These are phyloP conservation scores for Mycena amicta DNA, from an alignment of 768 basidiomycete species.

Conservation along the genomic window DNA sequence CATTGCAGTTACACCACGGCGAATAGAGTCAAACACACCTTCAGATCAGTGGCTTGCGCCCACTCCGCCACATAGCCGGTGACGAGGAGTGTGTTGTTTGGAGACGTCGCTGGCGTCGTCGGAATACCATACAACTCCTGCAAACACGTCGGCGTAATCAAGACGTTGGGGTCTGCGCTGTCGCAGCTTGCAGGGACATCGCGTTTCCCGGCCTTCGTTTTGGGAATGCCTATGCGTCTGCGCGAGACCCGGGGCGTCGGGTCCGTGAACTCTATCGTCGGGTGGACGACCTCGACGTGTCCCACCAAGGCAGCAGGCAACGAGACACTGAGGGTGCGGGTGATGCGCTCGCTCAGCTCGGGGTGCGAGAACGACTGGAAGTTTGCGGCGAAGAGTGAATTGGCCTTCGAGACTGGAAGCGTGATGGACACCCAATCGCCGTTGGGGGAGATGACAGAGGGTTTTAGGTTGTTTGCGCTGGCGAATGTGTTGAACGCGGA, in stretches of 20 bases:
- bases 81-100: constrained; percentile 23
- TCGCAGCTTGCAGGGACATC: constrained; percentile 22
- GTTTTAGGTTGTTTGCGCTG: constrained; percentile 18
- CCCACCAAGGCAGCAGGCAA: constrained; percentile 23
- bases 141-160: constrained; percentile 28
- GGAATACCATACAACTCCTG: constrained; percentile 30
- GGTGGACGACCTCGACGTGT: constrained; percentile 29
- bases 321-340: constrained; percentile 29
- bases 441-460: constrained; percentile 16
- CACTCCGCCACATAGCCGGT: constrained; percentile 23
- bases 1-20: too few relatives aligned
- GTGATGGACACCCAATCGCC: constrained; percentile 27
- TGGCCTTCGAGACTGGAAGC: constrained; percentile 26
- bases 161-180: background rate
- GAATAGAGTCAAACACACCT: too few relatives aligned
- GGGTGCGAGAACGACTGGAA: constrained; percentile 25
- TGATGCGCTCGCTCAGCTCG: constrained; percentile 15
- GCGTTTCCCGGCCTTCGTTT: background rate
- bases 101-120: constrained; percentile 20
- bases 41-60: constrained; percentile 7
- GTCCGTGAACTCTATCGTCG: constrained; percentile 21
- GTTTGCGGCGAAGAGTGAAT: constrained; percentile 25
- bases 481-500: constrained; percentile 26
- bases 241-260: too few relatives aligned
- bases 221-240: background rate